Base-by-base conservation (phyloP, 306 rosid species). In the Carpinus fangiana region DNA sequence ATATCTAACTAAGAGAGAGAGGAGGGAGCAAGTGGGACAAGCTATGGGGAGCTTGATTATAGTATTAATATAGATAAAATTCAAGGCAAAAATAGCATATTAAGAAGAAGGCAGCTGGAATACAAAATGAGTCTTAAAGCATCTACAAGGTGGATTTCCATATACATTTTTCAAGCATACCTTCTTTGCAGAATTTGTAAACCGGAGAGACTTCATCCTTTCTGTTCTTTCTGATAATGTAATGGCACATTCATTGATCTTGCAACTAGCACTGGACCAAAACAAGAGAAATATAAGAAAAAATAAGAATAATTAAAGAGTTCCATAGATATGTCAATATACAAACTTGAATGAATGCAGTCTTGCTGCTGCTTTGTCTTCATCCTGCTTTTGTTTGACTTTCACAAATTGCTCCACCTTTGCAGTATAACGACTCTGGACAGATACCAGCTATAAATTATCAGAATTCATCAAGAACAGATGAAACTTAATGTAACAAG, bases 281-380 rank as follows among this genome's bases (percentile, higher is more conserved):
- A 47, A 64, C 57, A 79, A 80, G 46, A 34, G 69, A 72, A 72
- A 68, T 74, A 47, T 34, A 20, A 60, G 45, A 43, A 72, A 75
- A 75, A 59, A 61, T 80, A 56, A 64, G 79, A 83, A 31, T 41
- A 67, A 31, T 20, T 18, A 79, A 43, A 26, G 82, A 86, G 45
- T 66, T 13, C 21, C 73, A 52, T 31, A 74, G 18, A 64, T 18
- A 55, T 36, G 57, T 70, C 53, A 77, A 16, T 51, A 75, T 70
- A 89, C 94, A 78, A 68, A 94, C 98, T 86, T 85, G 87, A 90
- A 92, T 71, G 98, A 90, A 79, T 84, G 92, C 82, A 94, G 91
- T 76, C 57, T 81, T 79, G 87, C 92, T 7, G 81, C 74, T 0
- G 83, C 97, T 85, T 89, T 90, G 81, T 90, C 97, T 80, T 87